These are phyloP conservation scores for Paxillus involutus DNA, from an alignment of 768 basidiomycete genomes.

Conservation along the genomic window DNA sequence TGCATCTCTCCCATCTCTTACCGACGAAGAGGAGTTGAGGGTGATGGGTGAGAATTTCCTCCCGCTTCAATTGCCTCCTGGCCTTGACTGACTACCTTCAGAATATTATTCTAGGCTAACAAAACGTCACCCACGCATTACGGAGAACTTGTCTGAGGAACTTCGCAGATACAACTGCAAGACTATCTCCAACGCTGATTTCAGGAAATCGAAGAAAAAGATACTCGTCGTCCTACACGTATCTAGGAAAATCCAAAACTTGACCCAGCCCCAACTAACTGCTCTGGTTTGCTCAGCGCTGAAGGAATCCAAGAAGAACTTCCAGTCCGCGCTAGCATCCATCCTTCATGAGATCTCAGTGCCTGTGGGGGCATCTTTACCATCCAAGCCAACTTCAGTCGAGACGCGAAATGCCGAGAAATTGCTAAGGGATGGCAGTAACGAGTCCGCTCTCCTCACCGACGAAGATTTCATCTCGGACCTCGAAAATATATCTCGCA, in stretches of 20 bases:
- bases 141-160: conserved; percentile 19
- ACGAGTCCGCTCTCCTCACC: conserved; percentile 16
- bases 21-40: conserved; percentile 10
- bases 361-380: not conserved
- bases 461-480: conserved; percentile 24
- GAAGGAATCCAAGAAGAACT: conserved; percentile 12
- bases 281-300: conserved; percentile 13
- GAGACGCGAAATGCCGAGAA: conserved; percentile 14
- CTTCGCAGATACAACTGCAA: conserved; percentile 13
- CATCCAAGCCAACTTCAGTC: conserved; percentile 8
- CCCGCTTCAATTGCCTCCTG: not conserved
- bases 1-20: conserved; percentile 11
- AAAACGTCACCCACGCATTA: conserved; percentile 16
- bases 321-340: conserved; percentile 12
- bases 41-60: conserved; percentile 8
- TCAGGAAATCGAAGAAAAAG: conserved; percentile 24
- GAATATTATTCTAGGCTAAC: conserved; percentile 18
- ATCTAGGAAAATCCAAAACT: conserved; percentile 10
- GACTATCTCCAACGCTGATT: conserved; percentile 14
- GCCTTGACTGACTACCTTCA: not conserved
- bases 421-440: conserved; percentile 22
- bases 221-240: conserved; percentile 19
- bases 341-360: conserved; percentile 14
- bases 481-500: conserved; percentile 12
- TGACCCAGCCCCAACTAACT: conserved; percentile 11